Evolutionary conservation across 75 land plant species (phyloP).

Genomic region (Sequoiadendron giganteum): DNA sequence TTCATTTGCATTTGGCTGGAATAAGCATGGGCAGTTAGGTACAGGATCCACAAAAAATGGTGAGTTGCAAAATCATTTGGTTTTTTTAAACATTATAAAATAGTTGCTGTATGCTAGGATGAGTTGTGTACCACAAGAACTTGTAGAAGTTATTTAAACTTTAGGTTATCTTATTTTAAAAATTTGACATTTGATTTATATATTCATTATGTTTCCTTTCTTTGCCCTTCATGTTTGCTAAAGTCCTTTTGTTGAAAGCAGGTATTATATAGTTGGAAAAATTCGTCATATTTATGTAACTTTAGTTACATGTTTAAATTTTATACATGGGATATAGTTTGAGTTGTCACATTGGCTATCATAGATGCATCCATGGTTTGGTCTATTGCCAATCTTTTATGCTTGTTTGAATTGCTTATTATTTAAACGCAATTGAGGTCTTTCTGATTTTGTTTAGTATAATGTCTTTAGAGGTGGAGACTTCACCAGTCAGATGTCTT

Average conservation of each 20-base stretch:
- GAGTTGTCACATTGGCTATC: background rate
- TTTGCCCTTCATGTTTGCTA: background rate
- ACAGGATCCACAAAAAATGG: constrained; percentile 67
- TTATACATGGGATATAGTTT: background rate
- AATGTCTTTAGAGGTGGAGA: constrained; percentile 60
- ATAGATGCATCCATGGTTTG: background rate
- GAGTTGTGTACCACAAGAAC: background rate
- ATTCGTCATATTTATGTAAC: background rate
- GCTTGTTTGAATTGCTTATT: background rate
- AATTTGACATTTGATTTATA: background rate
- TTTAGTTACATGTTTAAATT: background rate
- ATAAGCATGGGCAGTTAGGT: constrained; percentile 98
- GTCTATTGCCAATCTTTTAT: background rate
- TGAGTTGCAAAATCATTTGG: constrained; percentile 11
- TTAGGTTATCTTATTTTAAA: background rate
- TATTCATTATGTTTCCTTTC: background rate
- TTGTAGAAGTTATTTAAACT: background rate
- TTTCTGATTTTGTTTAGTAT: background rate
- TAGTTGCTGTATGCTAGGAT: background rate
- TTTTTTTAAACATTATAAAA: background rate
- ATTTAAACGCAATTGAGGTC: background rate
- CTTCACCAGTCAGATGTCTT: constrained; percentile 69
- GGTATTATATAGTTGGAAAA: background rate
- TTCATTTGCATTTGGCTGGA: constrained; percentile 88
- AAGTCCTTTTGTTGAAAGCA: background rate